phyloP scores from a whole-genome alignment of 2,329 filamentous ascomycete species.

The Fusarium sp. region DNA sequence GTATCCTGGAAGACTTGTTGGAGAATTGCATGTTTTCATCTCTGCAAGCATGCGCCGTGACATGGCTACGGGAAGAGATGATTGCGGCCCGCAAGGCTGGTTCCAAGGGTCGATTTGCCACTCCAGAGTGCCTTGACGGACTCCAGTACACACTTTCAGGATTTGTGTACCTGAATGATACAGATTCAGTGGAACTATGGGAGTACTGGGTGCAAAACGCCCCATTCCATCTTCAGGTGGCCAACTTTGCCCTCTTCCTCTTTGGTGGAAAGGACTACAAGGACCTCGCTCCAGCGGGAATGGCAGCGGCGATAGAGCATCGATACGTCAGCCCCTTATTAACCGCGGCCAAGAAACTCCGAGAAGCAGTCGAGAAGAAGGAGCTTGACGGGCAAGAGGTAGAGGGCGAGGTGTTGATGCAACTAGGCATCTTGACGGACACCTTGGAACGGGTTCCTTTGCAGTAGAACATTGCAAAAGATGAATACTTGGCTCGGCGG shows the following conservation, averaged over 20 bases:
- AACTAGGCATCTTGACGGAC: constrained; percentile 57
- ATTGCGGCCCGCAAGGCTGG: constrained; percentile 56
- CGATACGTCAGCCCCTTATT: constrained; percentile 68
- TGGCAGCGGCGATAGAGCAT: constrained; percentile 68
- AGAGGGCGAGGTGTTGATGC: constrained; percentile 50
- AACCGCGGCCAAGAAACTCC: constrained; percentile 55
- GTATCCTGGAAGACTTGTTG: constrained; percentile 73
- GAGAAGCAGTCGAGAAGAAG: constrained; percentile 48
- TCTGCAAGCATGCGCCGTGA: constrained; percentile 71
- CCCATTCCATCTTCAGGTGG: constrained; percentile 68
- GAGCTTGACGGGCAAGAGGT: constrained; percentile 47
- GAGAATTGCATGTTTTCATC: constrained; percentile 74
- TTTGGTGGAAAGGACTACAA: constrained; percentile 59
- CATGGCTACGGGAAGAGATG: constrained; percentile 74
- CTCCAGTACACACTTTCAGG: constrained; percentile 73
- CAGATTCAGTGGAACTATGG: constrained; percentile 56
- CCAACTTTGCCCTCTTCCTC: constrained; percentile 71
- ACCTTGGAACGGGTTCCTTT: constrained; percentile 56
- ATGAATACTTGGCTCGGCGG: constrained; percentile 11
- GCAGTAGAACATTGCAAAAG: constrained; percentile 44
- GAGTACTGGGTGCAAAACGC: constrained; percentile 66
- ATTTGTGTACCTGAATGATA: constrained; percentile 61
- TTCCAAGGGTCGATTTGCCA: constrained; percentile 59
- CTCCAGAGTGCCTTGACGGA: constrained; percentile 66
- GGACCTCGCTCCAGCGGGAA: constrained; percentile 65